Evolutionary conservation across 2,329 filamentous ascomycete genomes (phyloP), one percentile per base, ranked within the genome.

Genomic region (Colletotrichum kahawae): DNA sequence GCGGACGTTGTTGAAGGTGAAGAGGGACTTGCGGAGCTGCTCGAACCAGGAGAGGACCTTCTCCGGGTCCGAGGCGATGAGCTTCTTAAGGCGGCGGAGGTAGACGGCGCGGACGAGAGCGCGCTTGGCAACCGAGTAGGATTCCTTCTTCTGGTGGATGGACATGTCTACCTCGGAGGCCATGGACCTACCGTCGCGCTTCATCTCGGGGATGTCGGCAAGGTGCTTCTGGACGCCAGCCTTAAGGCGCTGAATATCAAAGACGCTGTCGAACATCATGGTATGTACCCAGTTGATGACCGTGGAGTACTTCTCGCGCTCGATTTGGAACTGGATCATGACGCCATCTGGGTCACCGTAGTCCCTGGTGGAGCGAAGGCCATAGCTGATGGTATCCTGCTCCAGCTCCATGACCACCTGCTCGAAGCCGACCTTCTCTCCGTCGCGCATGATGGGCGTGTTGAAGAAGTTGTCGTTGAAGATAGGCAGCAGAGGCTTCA

Each of bases 401-500:
- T 99, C 97, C 5, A 99, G 89, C 81, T 96, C 93, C 81, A 95
- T 95, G 59, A 98, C 95, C 4, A 98, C 95, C 77, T 98, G 92
- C 82, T 98, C 97, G 79, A 98, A 99, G 63, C 94, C 92, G 34
- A 99, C 87, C 29, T 90, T 91, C 81, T 95, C 89, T 57, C 95
- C 95, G 79, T 95, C 90, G 34, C 93, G 92, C 79, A 90, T 89
- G 75, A 99, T 93, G 4, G 96, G 97, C 0, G 95, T 95, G 81
- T 95, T 96, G 88, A 98, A 99, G 87, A 98, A 98, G 81, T 96
- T 97, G 81, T 96, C 95, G 34, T 92, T 93, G 81, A 98, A 98
- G 54, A 98, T 89, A 4, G 93, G 90, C 63, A 98, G 88, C 27
- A 99, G 85, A 5, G 97, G 97, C 81, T 96, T 95, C 74, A 96